These are phyloP conservation scores for Adansonia grandidieri DNA, from an alignment of 441 rosid genomes.

Conservation along the genomic window DNA sequence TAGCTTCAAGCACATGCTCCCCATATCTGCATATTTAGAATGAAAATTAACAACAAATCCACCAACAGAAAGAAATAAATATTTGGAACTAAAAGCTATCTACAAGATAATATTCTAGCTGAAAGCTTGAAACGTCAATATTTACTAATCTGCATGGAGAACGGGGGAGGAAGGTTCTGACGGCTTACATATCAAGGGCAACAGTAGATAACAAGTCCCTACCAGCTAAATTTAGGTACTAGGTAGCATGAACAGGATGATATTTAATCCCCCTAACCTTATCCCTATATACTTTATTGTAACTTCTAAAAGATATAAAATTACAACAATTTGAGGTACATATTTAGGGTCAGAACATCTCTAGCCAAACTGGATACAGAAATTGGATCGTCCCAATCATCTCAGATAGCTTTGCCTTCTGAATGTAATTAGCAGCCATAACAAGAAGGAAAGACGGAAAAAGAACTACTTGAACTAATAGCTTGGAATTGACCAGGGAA, in stretches of 20 bases:
- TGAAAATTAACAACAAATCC: neutral
- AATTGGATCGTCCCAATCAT: neutral
- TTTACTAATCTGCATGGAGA: neutral
- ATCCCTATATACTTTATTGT: neutral
- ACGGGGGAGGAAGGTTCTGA: neutral
- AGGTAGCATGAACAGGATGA: neutral
- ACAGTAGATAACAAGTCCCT: neutral
- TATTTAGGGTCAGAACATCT: neutral
- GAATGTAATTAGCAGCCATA: neutral
- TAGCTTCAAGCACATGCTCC: conserved; percentile 90
- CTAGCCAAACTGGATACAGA: neutral
- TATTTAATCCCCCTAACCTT: neutral
- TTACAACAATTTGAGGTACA: neutral
- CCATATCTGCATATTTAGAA: conserved; percentile 60
- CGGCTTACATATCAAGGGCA: neutral
- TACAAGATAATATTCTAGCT: neutral
- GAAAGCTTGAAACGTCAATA: neutral
- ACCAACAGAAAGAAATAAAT: neutral
- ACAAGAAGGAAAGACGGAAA: neutral
- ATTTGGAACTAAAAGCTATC: neutral
- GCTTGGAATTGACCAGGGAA: neutral
- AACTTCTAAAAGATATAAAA: neutral
- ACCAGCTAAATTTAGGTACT: neutral
- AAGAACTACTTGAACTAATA: neutral
- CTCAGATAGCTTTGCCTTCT: neutral